Conservation (phyloP, 352 stramenopile species). For the Globisporangium sylvaticum region DNA sequence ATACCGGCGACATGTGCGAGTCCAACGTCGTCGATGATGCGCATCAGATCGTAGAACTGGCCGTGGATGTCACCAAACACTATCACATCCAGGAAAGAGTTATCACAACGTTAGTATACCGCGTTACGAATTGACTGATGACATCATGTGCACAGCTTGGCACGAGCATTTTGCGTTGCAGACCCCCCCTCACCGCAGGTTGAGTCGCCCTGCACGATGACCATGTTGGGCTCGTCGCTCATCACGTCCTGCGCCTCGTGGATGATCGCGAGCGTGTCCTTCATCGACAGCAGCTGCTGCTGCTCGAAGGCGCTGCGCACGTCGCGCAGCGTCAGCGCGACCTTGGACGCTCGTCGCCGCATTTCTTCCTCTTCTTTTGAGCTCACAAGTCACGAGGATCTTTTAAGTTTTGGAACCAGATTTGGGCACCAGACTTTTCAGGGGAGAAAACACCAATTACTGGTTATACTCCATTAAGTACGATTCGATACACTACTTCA, state of each 20-base stretch:
- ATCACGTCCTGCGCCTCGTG: constrained; percentile 64
- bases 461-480: no score
- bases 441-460: not conserved
- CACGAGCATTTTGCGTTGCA: constrained; percentile 6
- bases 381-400: not conserved
- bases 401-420: not conserved
- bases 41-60: constrained; percentile 76
- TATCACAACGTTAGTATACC: not conserved
- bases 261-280: constrained; percentile 57
- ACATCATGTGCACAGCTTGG: constrained; percentile 10
- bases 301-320: constrained; percentile 56
- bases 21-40: constrained; percentile 47
- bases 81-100: constrained; percentile 15
- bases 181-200: constrained; percentile 29
- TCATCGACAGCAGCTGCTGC: constrained; percentile 49
- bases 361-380: constrained; percentile 7
- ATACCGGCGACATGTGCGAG: constrained; percentile 35
- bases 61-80: constrained; percentile 82
- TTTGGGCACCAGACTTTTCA: not conserved
- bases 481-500: no score
- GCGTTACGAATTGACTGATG: not conserved
- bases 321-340: constrained; percentile 33
- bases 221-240: constrained; percentile 55
- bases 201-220: constrained; percentile 29
- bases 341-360: constrained; percentile 28